Evolutionary conservation across 208 protist species (phyloP).

Genomic region (Sergeia podlipaevii): DNA sequence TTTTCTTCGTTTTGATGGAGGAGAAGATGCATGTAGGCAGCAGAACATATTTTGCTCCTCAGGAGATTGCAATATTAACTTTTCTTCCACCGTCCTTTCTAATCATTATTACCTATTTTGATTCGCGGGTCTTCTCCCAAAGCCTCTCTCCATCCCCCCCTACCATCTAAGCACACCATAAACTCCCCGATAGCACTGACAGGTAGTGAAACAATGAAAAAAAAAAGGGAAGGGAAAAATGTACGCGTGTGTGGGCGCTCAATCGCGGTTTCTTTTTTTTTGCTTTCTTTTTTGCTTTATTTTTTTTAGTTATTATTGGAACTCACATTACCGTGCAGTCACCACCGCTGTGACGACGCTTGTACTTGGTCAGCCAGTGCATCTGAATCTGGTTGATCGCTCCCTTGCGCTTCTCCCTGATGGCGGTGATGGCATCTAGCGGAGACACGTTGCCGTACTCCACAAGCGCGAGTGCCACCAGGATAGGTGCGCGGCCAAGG

Average conservation of each 20-base stretch:
- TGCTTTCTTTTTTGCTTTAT: constrained; percentile 16
- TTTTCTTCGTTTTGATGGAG: too few species aligned
- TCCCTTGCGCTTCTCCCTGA: constrained; percentile 77
- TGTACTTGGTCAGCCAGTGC: constrained; percentile 88
- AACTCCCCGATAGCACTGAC: too few species aligned
- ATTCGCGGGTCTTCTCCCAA: too few species aligned
- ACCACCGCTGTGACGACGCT: constrained; percentile 36
- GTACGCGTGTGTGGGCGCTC: neutral
- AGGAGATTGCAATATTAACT: too few species aligned
- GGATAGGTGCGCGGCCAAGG: constrained; percentile 88
- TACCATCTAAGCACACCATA: too few species aligned
- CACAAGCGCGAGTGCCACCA: constrained; percentile 90
- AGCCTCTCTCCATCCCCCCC: too few species aligned
- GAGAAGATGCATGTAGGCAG: too few species aligned
- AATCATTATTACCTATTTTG: too few species aligned
- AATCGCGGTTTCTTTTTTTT: neutral
- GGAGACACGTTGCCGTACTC: constrained; percentile 76
- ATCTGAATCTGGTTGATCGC: constrained; percentile 92
- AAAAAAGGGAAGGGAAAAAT: too few species aligned
- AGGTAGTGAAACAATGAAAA: too few species aligned
- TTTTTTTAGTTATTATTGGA: constrained; percentile 3
- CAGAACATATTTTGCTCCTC: too few species aligned
- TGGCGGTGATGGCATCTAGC: constrained; percentile 78
- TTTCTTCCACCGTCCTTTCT: too few species aligned
- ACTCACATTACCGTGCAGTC: constrained; percentile 66